Conservation (phyloP, 1,284 basidiomycete species). For the Trametes versicolor region DNA sequence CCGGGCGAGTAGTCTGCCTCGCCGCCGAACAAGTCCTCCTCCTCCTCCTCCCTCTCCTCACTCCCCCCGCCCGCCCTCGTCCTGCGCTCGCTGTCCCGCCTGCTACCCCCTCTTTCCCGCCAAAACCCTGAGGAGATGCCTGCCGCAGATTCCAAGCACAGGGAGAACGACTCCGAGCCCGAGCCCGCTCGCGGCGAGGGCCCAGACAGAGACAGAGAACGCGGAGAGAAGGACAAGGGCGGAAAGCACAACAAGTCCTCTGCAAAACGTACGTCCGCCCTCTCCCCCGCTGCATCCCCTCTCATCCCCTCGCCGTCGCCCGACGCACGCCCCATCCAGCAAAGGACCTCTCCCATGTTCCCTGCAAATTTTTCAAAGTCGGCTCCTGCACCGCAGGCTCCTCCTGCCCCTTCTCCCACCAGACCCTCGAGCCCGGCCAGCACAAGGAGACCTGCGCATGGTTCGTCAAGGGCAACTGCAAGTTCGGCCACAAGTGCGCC, state of each 20-base stretch:
- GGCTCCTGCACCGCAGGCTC: constrained; percentile 93
- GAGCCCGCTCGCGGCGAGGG: constrained; percentile 41
- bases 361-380: constrained; percentile 98
- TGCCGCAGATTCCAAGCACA: constrained; percentile 42
- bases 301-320: constrained; percentile 1
- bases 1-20: neutral
- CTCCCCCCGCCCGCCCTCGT: constrained; percentile 2
- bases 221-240: constrained; percentile 45
- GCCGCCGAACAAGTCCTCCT: neutral
- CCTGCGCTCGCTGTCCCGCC: neutral
- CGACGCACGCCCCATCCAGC: constrained; percentile 53
- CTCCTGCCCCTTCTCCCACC: constrained; percentile 96
- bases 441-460: constrained; percentile 95
- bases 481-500: constrained; percentile 97
- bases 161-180: constrained; percentile 41
- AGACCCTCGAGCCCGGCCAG: constrained; percentile 71
- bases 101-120: neutral
- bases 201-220: constrained; percentile 47
- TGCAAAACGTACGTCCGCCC: constrained; percentile 47
- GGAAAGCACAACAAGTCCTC: constrained; percentile 46
- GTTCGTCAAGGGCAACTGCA: constrained; percentile 96
- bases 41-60: constrained; percentile 11
- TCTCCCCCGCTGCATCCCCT: neutral
- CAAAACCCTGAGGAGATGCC: constrained; percentile 38
- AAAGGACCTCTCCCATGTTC: constrained; percentile 95